Evolutionary conservation across 768 basidiomycete genomes (phyloP).

Genomic region (Termitomyces sp.): DNA sequence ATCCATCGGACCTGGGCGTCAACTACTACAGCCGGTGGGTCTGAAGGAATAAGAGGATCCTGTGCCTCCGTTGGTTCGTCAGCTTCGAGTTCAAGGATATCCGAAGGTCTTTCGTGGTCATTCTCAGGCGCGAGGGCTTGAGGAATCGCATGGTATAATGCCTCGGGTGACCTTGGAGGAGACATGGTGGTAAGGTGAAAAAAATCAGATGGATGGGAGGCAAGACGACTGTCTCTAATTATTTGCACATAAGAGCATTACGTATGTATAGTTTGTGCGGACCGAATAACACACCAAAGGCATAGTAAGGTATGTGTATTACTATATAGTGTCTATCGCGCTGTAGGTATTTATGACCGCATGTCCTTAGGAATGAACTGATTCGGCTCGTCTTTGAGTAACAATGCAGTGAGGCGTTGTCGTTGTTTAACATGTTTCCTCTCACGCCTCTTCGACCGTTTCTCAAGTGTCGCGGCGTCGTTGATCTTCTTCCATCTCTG

Average conservation of each 20-base stretch:
- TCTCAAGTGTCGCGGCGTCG: slow-evolving; percentile 47
- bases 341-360: slow-evolving; percentile 10
- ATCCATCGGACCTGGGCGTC: slow-evolving; percentile 49
- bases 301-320: not conserved
- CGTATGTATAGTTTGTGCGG: too few relatives aligned
- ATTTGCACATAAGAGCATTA: slow-evolving; percentile 4
- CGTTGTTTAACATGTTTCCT: slow-evolving; percentile 51
- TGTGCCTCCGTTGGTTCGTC: slow-evolving; percentile 20
- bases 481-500: slow-evolving; percentile 49
- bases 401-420: slow-evolving; percentile 52
- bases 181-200: slow-evolving; percentile 20
- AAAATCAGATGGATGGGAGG: slow-evolving; percentile 1
- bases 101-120: slow-evolving; percentile 18
- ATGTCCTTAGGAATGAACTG: slow-evolving; percentile 48
- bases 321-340: not conserved
- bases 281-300: too few relatives aligned
- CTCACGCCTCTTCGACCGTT: slow-evolving; percentile 52
- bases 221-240: too few relatives aligned
- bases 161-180: slow-evolving; percentile 28
- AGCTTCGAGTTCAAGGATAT: slow-evolving; percentile 26
- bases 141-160: slow-evolving; percentile 42
- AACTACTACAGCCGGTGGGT: slow-evolving; percentile 23
- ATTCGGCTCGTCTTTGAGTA: slow-evolving; percentile 52
- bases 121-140: slow-evolving; percentile 31
- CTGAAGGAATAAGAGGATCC: slow-evolving; percentile 18